A percentile compares a stretch with the other conserved stretches of the same genome.
These are phyloP conservation scores for Lichtheimia ornata DNA, from an alignment of 371 early-diverging fungal genomes.

Conservation along the genomic window DNA sequence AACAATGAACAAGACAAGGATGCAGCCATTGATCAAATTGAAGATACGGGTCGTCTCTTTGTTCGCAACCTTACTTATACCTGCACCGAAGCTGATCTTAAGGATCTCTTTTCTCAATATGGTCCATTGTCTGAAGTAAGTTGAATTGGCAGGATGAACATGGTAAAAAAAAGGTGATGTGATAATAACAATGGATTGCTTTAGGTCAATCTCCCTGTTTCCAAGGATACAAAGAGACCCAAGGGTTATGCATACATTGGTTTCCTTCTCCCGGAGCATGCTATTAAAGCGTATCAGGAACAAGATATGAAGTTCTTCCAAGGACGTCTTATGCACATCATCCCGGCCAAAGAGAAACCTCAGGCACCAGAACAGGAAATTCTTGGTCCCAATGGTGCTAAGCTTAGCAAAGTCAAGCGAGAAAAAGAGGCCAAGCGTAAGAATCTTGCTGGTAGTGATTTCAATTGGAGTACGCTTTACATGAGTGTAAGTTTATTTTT, in stretches of 20 bases:
- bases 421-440: conserved; percentile 81
- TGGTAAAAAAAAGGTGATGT: neutral
- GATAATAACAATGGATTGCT: neutral
- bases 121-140: conserved; percentile 88
- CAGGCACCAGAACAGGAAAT: conserved; percentile 64
- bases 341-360: conserved; percentile 88
- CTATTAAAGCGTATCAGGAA: conserved; percentile 80
- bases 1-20: conserved; percentile 16
- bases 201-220: conserved; percentile 89
- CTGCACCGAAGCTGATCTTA: conserved; percentile 86
- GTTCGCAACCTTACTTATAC: conserved; percentile 90
- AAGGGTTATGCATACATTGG: conserved; percentile 93
- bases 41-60: conserved; percentile 93
- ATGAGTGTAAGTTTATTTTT: conserved; percentile 76
- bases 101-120: conserved; percentile 74
- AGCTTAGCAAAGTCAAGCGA: conserved; percentile 70
- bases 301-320: conserved; percentile 86
- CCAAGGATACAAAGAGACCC: conserved; percentile 87
- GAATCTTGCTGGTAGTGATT: conserved; percentile 76
- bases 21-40: conserved; percentile 62
- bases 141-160: neutral
- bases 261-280: conserved; percentile 90
- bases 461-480: conserved; percentile 94
- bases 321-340: conserved; percentile 88
- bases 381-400: conserved; percentile 57